phyloP scores from a whole-genome alignment of 805 yeast species.

The Yarrowia divulgata region DNA sequence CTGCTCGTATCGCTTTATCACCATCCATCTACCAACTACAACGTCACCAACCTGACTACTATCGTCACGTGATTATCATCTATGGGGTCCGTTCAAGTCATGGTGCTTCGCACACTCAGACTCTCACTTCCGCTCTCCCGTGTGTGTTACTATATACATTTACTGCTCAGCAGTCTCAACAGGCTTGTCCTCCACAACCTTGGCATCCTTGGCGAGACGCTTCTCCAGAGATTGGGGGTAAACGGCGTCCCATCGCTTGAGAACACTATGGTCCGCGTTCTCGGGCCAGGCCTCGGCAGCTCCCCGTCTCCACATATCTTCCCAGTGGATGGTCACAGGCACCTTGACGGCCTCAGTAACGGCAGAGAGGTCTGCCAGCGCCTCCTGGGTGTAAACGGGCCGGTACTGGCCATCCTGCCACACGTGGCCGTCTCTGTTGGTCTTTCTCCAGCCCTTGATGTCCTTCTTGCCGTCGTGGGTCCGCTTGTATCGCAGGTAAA shows the following conservation, averaged over 20 bases:
- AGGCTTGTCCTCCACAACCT: neutral
- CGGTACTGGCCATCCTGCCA: constrained; percentile 90
- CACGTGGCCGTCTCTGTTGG: constrained; percentile 76
- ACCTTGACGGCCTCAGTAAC: constrained; percentile 66
- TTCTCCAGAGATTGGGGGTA: constrained; percentile 34
- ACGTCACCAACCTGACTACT: too few relatives aligned
- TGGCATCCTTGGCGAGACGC: constrained; percentile 26
- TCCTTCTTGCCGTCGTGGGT: constrained; percentile 64
- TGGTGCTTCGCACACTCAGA: too few relatives aligned
- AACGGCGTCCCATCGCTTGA: constrained; percentile 38
- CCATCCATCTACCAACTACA: too few relatives aligned
- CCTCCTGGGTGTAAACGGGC: constrained; percentile 89
- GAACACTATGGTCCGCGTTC: constrained; percentile 21
- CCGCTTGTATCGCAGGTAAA: constrained; percentile 75
- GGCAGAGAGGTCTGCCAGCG: constrained; percentile 80
- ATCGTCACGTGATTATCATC: too few relatives aligned
- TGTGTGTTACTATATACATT: constrained; percentile 17
- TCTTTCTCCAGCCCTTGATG: constrained; percentile 72
- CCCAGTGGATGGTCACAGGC: constrained; percentile 73
- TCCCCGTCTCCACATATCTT: constrained; percentile 86
- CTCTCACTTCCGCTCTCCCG: too few relatives aligned
- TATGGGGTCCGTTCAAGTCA: too few relatives aligned
- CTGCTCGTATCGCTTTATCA: too few relatives aligned
- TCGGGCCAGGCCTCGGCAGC: constrained; percentile 52
- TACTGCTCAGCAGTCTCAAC: constrained; percentile 20